Evolutionary conservation across 2,329 filamentous ascomycete genomes (phyloP).

Genomic region (Botrytis fragariae): DNA sequence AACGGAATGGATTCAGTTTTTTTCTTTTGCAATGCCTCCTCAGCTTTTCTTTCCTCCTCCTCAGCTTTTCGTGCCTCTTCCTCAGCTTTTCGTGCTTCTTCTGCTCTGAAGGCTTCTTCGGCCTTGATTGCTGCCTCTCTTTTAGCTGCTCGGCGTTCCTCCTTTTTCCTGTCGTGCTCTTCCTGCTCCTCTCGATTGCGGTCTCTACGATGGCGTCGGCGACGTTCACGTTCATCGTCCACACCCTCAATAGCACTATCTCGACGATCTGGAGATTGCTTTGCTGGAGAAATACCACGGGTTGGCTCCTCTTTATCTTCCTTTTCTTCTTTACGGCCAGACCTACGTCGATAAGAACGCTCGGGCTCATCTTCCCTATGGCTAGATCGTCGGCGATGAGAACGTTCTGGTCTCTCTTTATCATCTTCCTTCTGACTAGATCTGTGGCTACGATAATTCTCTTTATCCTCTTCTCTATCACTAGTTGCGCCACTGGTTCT

Average conservation of each 20-base stretch:
- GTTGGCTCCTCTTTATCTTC: constrained; percentile 1
- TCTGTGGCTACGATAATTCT: constrained; percentile 7
- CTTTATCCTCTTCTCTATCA: constrained; percentile 9
- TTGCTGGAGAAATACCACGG: constrained; percentile 16
- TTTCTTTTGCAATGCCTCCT: background rate
- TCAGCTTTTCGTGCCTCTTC: constrained; percentile 10
- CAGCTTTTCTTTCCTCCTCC: background rate
- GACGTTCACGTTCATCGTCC: constrained; percentile 23
- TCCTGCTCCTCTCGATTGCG: constrained; percentile 36
- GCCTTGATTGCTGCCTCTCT: constrained; percentile 15
- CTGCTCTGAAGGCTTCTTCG: constrained; percentile 7
- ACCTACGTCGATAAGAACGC: constrained; percentile 5
- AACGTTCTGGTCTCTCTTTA: constrained; percentile 5
- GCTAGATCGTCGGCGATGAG: constrained; percentile 7
- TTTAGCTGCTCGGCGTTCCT: constrained; percentile 29
- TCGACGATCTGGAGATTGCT: constrained; percentile 26
- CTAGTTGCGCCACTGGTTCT: background rate
- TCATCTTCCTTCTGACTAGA: background rate
- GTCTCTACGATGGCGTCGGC: constrained; percentile 29
- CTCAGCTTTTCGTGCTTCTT: background rate
- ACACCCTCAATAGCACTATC: constrained; percentile 36
- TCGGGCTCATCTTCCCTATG: background rate
- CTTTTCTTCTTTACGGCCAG: constrained; percentile 8
- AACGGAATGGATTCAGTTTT: background rate
- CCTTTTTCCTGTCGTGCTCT: constrained; percentile 36